Percentiles rank a stretch among this genome's conserved stretches.
Evolutionary conservation across 306 rosid species (phyloP).

Genomic region (Bauhinia variegata): DNA sequence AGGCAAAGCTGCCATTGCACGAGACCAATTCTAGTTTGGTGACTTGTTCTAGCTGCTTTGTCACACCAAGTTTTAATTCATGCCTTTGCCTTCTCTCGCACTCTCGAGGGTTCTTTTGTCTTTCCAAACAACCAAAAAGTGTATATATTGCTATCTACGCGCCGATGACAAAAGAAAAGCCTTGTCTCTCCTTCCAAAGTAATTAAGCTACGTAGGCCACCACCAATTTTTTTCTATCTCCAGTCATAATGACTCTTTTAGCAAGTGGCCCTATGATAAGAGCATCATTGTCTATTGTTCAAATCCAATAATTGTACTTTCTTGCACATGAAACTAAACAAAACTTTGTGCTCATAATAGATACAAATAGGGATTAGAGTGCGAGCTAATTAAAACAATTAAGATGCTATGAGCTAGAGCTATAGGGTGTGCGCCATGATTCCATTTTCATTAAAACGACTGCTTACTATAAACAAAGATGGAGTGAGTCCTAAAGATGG

Average conservation of each 20-base stretch:
- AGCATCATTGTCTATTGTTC: slow-evolving; percentile 47
- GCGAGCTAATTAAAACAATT: neutral
- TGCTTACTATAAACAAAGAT: slow-evolving; percentile 3
- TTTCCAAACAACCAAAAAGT: slow-evolving; percentile 1
- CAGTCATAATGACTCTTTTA: slow-evolving; percentile 19
- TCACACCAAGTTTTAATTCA: slow-evolving; percentile 19
- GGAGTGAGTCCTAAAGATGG: slow-evolving; percentile 10
- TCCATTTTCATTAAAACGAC: slow-evolving; percentile 1
- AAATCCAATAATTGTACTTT: too few species aligned
- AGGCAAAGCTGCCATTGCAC: slow-evolving; percentile 55
- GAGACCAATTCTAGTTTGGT: slow-evolving; percentile 51
- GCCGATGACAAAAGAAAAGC: neutral
- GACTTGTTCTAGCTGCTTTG: slow-evolving; percentile 32
- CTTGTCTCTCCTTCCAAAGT: slow-evolving; percentile 17
- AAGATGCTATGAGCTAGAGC: slow-evolving; percentile 5
- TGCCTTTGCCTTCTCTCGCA: slow-evolving; percentile 19
- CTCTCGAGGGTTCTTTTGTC: slow-evolving; percentile 24
- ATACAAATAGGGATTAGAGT: too few species aligned
- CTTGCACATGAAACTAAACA: too few species aligned
- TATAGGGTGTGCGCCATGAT: slow-evolving; percentile 1
- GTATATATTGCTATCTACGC: too few species aligned
- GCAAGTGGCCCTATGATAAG: slow-evolving; percentile 32
- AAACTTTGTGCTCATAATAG: too few species aligned
- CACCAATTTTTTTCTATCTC: neutral
- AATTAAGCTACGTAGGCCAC: neutral